Evolutionary conservation across 345 rosid species (phyloP).

Genomic region (Heritiera littoralis): DNA sequence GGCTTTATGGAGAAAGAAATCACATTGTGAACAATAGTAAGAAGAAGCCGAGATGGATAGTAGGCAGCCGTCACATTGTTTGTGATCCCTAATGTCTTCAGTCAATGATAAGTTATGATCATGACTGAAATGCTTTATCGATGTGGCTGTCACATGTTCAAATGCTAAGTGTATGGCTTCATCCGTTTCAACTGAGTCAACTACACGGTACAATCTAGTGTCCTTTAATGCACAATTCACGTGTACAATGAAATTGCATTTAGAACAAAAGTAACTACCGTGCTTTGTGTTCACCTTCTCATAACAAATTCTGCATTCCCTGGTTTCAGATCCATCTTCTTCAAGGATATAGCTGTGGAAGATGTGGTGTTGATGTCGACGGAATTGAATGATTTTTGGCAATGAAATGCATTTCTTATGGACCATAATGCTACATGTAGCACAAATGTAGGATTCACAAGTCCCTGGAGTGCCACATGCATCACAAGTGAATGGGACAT

Average conservation of each 20-base stretch:
- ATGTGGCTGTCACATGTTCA: background rate
- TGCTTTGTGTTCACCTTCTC: too few species aligned
- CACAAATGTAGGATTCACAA: background rate
- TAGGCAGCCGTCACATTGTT: conserved; percentile 25
- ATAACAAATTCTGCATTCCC: too few species aligned
- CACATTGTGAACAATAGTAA: conserved; percentile 28
- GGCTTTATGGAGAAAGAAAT: conserved; percentile 26
- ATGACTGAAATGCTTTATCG: conserved; percentile 26
- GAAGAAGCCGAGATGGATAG: conserved; percentile 5
- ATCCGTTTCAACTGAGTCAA: background rate
- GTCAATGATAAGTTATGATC: background rate
- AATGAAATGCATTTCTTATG: too few species aligned
- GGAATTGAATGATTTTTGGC: too few species aligned
- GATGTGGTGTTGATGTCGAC: too few species aligned
- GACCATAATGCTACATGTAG: too few species aligned
- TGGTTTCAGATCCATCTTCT: too few species aligned
- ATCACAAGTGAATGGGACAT: background rate
- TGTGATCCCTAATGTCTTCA: background rate
- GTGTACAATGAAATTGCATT: conserved; percentile 21
- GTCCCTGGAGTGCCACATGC: background rate
- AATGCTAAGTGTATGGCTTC: background rate
- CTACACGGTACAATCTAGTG: conserved; percentile 3
- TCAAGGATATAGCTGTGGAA: too few species aligned
- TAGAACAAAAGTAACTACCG: background rate
- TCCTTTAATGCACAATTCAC: conserved; percentile 20